These are phyloP conservation scores for Fraxinus sp. DNA, from an alignment of 305 asterid genomes.

Conservation along the genomic window DNA sequence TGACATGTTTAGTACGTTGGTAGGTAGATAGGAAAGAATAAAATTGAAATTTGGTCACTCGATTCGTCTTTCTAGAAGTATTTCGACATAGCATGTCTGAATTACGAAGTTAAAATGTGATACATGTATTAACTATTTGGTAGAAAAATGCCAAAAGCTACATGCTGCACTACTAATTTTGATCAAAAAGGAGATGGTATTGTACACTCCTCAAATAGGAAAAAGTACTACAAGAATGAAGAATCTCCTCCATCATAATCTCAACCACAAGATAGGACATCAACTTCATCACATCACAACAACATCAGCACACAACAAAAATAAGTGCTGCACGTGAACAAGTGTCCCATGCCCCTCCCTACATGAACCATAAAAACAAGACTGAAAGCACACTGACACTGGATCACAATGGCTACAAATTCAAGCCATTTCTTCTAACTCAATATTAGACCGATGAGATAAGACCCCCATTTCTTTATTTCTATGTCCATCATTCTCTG, in stretches of 20 bases:
- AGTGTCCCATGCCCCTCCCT: constrained; percentile 31
- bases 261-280: constrained; percentile 29
- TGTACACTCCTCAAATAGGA: constrained; percentile 15
- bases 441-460: no score
- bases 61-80: not conserved
- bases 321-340: not conserved
- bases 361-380: constrained; percentile 14
- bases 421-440: not conserved
- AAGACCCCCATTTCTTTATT: no score
- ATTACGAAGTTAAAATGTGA: not conserved
- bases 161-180: not conserved
- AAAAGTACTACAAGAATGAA: constrained; percentile 27
- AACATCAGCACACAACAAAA: not conserved
- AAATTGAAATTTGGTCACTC: not conserved
- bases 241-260: constrained; percentile 22
- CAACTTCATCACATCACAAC: constrained; percentile 1
- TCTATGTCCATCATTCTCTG: no score
- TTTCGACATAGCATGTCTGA: not conserved
- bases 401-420: not conserved
- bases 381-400: not conserved
- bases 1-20: not conserved
- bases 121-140: not conserved
- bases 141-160: not conserved
- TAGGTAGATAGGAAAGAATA: not conserved
- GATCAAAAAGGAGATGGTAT: not conserved